phyloP scores from a whole-genome alignment of 495 filamentous ascomycete species.

The Penicillium pancosmium region DNA sequence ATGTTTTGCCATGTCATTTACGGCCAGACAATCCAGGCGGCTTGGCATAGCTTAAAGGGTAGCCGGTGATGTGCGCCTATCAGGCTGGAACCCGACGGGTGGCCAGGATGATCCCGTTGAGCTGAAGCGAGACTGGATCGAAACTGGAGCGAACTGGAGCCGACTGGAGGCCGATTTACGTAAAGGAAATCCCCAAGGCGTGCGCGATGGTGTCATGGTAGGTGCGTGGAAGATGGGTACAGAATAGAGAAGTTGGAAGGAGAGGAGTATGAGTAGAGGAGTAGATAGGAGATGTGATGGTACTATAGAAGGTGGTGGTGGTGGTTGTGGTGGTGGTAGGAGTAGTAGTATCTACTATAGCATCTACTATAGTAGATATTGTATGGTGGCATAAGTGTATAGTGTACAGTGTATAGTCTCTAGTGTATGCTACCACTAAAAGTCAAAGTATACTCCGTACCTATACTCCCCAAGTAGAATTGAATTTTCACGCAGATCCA shows the following conservation, averaged over 20 bases:
- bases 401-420: no score
- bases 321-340: background rate
- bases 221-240: background rate
- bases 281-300: no score
- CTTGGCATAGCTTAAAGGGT: constrained; percentile 4
- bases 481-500: constrained; percentile 11
- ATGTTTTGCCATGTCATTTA: background rate
- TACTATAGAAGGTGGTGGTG: background rate
- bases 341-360: no score
- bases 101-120: constrained; percentile 29
- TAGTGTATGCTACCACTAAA: no score
- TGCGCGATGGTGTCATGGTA: constrained; percentile 21
- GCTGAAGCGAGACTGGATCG: constrained; percentile 18
- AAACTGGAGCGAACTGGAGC: constrained; percentile 16
- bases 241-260: background rate
- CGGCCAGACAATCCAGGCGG: background rate
- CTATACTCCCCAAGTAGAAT: no score
- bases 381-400: no score
- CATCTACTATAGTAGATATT: no score
- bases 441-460: background rate
- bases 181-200: constrained; percentile 30
- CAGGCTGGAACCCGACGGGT: constrained; percentile 21
- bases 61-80: background rate
- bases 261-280: no score
- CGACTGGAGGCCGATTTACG: constrained; percentile 36